A percentile compares a stretch with the other conserved stretches of the same genome.
phyloP scores from a whole-genome alignment of 2,329 filamentous ascomycete species.

The Pseudogymnoascus sp. region DNA sequence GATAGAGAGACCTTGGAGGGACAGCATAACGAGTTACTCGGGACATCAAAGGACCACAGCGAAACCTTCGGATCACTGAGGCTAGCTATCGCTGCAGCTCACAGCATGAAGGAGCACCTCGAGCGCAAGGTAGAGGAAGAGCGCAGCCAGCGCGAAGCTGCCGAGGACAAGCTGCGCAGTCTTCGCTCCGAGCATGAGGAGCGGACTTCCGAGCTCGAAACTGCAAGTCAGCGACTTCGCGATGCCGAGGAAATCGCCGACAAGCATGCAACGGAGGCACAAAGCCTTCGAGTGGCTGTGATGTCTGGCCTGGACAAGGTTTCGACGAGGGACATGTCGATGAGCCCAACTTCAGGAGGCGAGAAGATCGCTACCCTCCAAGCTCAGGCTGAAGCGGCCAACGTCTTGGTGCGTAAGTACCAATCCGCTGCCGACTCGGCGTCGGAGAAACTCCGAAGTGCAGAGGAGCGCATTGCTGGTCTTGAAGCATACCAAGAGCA shows the following conservation, averaged over 20 bases:
- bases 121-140: slow-evolving; percentile 83
- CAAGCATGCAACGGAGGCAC: slow-evolving; percentile 79
- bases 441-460: slow-evolving; percentile 80
- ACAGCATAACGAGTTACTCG: slow-evolving; percentile 60
- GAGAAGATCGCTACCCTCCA: slow-evolving; percentile 70
- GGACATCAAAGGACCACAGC: slow-evolving; percentile 62
- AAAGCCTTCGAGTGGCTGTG: slow-evolving; percentile 75
- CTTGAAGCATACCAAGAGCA: slow-evolving; percentile 97
- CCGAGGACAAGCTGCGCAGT: slow-evolving; percentile 69
- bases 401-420: slow-evolving; percentile 75
- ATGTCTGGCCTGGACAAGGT: slow-evolving; percentile 76
- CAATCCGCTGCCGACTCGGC: slow-evolving; percentile 81
- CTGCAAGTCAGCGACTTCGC: slow-evolving; percentile 63
- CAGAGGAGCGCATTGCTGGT: slow-evolving; percentile 93
- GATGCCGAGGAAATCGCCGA: slow-evolving; percentile 86
- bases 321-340: slow-evolving; percentile 44
- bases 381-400: slow-evolving; percentile 71
- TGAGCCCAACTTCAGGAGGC: slow-evolving; percentile 43
- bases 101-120: slow-evolving; percentile 66
- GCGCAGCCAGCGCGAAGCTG: slow-evolving; percentile 62
- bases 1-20: slow-evolving; percentile 73
- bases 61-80: slow-evolving; percentile 68
- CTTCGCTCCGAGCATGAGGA: slow-evolving; percentile 80
- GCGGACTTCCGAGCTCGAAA: slow-evolving; percentile 68
- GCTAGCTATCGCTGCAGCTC: slow-evolving; percentile 70